A percentile compares a stretch with the other conserved stretches of the same genome.
These are phyloP conservation scores for Trichoderma sp. DNA, from an alignment of 2,329 filamentous ascomycete species.

Conservation along the genomic window DNA sequence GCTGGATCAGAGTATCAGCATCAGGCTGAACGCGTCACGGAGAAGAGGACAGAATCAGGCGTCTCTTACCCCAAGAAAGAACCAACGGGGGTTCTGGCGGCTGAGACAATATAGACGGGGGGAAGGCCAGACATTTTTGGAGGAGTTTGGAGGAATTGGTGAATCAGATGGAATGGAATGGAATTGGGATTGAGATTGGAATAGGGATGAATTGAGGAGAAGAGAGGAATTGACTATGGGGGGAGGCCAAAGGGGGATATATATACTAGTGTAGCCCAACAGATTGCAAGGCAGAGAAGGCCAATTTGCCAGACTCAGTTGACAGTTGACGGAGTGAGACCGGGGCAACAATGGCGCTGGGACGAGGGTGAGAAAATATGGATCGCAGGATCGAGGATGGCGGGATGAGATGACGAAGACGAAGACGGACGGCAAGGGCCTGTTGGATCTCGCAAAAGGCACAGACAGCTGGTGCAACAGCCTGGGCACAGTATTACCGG, in stretches of 20 bases:
- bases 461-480: not conserved
- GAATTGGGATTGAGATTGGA: constrained; percentile 11
- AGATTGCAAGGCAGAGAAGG: not conserved
- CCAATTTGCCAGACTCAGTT: no score
- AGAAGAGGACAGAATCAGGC: not conserved
- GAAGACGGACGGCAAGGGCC: not conserved
- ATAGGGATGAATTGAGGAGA: not conserved
- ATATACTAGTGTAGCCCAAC: constrained; percentile 10
- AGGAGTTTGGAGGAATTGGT: not conserved
- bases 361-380: constrained; percentile 1
- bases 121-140: constrained; percentile 72
- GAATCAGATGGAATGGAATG: constrained; percentile 6
- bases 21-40: not conserved
- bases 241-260: not conserved
- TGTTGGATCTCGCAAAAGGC: not conserved
- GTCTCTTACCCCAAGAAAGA: constrained; percentile 79
- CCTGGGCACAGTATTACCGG: not conserved
- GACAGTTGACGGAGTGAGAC: not conserved
- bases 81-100: constrained; percentile 84
- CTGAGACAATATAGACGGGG: constrained; percentile 93
- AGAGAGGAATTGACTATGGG: not conserved
- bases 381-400: not conserved
- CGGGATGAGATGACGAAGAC: not conserved
- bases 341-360: not conserved
- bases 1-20: constrained; percentile 44